Conservation (phyloP, 2,329 filamentous ascomycete genomes). For the Leptographium galeiforme region DNA sequence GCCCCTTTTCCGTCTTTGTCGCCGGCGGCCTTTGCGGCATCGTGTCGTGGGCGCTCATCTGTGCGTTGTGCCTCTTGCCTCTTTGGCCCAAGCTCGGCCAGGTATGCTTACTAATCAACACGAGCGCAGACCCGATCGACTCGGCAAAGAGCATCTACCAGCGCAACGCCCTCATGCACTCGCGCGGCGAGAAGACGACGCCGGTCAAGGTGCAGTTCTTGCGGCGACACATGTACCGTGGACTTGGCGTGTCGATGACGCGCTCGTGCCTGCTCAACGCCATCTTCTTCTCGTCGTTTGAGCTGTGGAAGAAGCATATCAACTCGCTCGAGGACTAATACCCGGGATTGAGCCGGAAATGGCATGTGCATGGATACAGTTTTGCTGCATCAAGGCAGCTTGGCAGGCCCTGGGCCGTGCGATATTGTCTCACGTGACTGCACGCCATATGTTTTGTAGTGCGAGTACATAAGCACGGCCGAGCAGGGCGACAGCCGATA, state of each 20-base stretch:
- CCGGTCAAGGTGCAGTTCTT: conserved; percentile 68
- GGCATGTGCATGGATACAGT: no score
- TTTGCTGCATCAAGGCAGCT: no score
- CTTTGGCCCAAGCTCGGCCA: no score
- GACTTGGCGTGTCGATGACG: conserved; percentile 69
- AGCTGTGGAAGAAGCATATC: conserved; percentile 63
- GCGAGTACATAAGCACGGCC: no score
- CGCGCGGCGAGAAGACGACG: conserved; percentile 49
- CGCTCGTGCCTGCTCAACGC: conserved; percentile 74
- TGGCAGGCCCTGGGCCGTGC: no score
- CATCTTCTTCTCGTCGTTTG: conserved; percentile 82
- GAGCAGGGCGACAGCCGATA: background rate
- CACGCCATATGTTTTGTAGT: no score
- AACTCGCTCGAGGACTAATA: conserved; percentile 34
- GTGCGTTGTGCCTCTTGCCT: conserved; percentile 30
- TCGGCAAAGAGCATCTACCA: conserved; percentile 80
- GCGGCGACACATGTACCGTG: conserved; percentile 66
- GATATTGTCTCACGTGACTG: no score
- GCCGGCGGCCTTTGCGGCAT: conserved; percentile 73
- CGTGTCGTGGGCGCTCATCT: conserved; percentile 67
- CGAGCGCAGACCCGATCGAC: conserved; percentile 51
- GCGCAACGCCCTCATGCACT: conserved; percentile 61
- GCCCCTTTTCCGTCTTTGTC: conserved; percentile 63
- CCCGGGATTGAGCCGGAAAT: no score
- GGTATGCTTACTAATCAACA: background rate